A percentile compares a stretch with the other conserved stretches of the same genome.
Conservation (phyloP, 176 grass and related monocot species). For the Oryza meyeriana region DNA sequence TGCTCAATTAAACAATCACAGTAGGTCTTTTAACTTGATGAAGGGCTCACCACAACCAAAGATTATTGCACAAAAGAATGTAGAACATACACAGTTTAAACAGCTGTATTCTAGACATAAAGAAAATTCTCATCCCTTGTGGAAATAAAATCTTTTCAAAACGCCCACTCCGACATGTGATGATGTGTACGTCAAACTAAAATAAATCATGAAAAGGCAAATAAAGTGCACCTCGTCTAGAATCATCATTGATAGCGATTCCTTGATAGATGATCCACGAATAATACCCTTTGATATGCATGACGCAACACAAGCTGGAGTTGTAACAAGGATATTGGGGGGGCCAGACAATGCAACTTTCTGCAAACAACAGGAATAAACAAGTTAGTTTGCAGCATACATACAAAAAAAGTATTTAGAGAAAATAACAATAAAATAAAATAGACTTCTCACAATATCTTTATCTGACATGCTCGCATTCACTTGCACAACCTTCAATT, state of each 20-base stretch:
- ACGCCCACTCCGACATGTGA: not conserved
- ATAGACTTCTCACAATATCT: conserved; percentile 66
- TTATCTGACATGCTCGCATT: conserved; percentile 65
- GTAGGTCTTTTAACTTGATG: not conserved
- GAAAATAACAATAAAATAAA: not conserved
- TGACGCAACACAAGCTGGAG: conserved; percentile 86
- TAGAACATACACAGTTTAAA: not conserved
- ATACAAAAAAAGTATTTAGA: conserved; percentile 6
- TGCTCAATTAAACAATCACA: not conserved
- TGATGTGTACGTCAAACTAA: conserved; percentile 5
- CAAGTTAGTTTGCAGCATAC: conserved; percentile 22
- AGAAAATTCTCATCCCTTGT: not conserved
- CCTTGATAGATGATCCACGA: conserved; percentile 65
- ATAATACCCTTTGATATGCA: conserved; percentile 87
- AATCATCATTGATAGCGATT: conserved; percentile 95
- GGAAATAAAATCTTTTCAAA: not conserved
- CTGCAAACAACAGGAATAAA: conserved; percentile 47
- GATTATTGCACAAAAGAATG: not conserved
- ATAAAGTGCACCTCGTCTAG: conserved; percentile 76
- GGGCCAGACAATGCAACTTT: conserved; percentile 53
- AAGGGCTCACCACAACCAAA: not conserved
- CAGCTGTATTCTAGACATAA: not conserved
- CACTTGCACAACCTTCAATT: conserved; percentile 77
- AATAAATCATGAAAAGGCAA: conserved; percentile 1
- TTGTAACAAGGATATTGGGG: conserved; percentile 89